A percentile compares a stretch with the other conserved stretches of the same genome.
Evolutionary conservation across 139 green algal genomes (phyloP).

Genomic region (Chlamydomonas sphaeroides): DNA sequence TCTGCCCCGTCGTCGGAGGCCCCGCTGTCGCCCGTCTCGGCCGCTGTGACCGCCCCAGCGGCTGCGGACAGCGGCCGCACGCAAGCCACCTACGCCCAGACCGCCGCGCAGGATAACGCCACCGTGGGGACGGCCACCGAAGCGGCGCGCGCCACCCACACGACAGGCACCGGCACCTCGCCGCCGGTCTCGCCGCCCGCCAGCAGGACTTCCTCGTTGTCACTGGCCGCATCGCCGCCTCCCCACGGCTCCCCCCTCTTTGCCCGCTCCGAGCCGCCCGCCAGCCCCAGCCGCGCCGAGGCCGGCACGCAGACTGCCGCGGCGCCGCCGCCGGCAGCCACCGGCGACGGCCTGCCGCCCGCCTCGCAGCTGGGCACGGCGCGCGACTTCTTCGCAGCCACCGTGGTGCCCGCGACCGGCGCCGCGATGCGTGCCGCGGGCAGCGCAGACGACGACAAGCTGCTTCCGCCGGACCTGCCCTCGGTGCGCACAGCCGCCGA

Average conservation of each 20-base stretch:
- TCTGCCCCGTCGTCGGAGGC: no score
- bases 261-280: not conserved
- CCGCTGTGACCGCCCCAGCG: no score
- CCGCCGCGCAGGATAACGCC: no score
- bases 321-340: not conserved
- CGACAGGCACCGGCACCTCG: no score
- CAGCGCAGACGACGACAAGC: not conserved
- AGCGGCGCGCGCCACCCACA: no score
- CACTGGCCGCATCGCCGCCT: no score
- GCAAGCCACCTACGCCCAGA: no score
- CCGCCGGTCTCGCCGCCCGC: no score
- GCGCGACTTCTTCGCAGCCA: constrained; percentile 21
- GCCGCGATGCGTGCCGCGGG: not conserved
- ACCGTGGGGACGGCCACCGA: no score
- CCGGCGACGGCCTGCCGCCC: not conserved
- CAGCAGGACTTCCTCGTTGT: no score
- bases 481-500: constrained; percentile 26
- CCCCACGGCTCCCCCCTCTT: not conserved
- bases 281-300: not conserved
- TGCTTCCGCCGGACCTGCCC: constrained; percentile 11
- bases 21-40: no score
- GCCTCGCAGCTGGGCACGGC: not conserved
- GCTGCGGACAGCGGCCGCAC: no score
- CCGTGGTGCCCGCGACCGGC: not conserved
- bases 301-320: constrained; percentile 2